A percentile compares a stretch with the other conserved stretches of the same genome.
Conservation (phyloP, 2,329 filamentous ascomycete genomes). For the Grosmannia clavigera region DNA sequence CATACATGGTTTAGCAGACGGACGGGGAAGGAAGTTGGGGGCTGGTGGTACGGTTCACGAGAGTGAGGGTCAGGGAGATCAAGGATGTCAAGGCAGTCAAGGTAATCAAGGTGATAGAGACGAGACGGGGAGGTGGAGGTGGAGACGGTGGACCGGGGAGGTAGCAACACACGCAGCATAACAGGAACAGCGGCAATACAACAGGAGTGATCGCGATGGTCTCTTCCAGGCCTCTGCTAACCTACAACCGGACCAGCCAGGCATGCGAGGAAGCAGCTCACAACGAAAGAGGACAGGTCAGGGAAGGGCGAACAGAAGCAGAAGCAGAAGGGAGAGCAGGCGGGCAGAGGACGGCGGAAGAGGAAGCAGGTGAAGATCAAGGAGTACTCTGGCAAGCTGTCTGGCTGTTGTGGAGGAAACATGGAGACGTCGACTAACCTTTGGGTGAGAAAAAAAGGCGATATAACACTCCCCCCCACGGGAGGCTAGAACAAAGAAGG, state of each 20-base stretch:
- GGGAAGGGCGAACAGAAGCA: background rate
- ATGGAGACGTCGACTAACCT: background rate
- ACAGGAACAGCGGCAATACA: slow-evolving; percentile 5
- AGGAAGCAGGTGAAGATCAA: background rate
- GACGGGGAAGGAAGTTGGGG: background rate
- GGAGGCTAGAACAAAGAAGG: background rate
- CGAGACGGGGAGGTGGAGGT: background rate
- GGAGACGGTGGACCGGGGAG: background rate
- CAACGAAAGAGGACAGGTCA: background rate
- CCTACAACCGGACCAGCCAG: slow-evolving; percentile 12
- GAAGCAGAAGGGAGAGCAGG: background rate
- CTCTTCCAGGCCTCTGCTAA: slow-evolving; percentile 3
- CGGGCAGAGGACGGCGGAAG: background rate
- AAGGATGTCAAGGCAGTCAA: background rate
- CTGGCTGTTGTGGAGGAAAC: background rate
- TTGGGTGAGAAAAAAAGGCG: background rate
- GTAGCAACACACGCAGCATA: background rate
- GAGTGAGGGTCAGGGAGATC: background rate
- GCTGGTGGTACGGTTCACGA: background rate
- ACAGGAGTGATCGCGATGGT: background rate
- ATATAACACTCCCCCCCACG: background rate
- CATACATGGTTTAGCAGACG: slow-evolving; percentile 29
- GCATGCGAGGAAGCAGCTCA: slow-evolving; percentile 4
- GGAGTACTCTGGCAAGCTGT: background rate
- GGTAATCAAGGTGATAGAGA: background rate